These are phyloP conservation scores for Monocercomonoides exilis DNA, from an alignment of 78 protist genomes.

Conservation along the genomic window DNA sequence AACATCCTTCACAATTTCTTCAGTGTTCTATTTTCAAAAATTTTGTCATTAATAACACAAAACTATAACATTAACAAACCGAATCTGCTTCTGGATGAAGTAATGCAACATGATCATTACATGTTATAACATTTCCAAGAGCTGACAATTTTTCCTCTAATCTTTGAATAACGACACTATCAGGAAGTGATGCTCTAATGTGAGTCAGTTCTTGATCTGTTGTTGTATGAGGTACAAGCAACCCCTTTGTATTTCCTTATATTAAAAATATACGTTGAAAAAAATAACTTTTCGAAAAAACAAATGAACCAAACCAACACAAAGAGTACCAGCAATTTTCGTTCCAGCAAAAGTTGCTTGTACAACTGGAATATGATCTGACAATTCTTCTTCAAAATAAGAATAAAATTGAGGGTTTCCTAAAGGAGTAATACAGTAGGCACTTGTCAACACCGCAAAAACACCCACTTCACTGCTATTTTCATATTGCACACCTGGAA, in stretches of 20 bases:
- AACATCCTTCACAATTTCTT: slow-evolving; percentile 26
- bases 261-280: no score
- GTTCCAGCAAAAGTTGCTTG: background rate
- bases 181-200: slow-evolving; percentile 14
- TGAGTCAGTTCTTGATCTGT: slow-evolving; percentile 26
- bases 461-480: slow-evolving; percentile 25
- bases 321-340: background rate
- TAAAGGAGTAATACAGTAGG: slow-evolving; percentile 25
- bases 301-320: no score
- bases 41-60: no score
- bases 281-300: no score
- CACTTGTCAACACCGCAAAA: slow-evolving; percentile 31
- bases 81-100: slow-evolving; percentile 16
- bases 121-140: slow-evolving; percentile 20
- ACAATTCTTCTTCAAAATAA: background rate
- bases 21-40: no score
- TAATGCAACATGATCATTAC: slow-evolving; percentile 28
- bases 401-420: slow-evolving; percentile 23
- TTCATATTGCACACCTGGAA: slow-evolving; percentile 17
- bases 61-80: no score
- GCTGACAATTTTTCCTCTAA: slow-evolving; percentile 19
- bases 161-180: background rate
- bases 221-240: slow-evolving; percentile 1
- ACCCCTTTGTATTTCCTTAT: slow-evolving; percentile 25
- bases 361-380: no score